Percentiles rank a stretch among this genome's conserved stretches.
Conservation (phyloP, 1,139 yeast species). For the Hemisphaericaspora subhashii region DNA sequence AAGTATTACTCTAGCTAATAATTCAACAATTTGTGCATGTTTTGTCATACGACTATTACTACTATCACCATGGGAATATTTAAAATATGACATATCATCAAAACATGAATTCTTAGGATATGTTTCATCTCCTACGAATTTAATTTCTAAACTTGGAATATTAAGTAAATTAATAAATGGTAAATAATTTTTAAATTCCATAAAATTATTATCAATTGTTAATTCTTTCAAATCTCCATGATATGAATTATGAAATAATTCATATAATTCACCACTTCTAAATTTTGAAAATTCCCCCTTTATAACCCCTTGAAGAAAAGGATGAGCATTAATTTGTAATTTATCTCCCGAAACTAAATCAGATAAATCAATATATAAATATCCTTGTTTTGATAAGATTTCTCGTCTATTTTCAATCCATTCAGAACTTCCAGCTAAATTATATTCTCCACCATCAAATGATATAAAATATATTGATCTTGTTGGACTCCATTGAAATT, state of each 20-base stretch:
- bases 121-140: slow-evolving; percentile 31
- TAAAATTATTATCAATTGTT: slow-evolving; percentile 37
- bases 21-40: slow-evolving; percentile 58
- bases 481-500: slow-evolving; percentile 79
- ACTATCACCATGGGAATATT: slow-evolving; percentile 44
- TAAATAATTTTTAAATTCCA: slow-evolving; percentile 62
- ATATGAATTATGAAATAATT: slow-evolving; percentile 21
- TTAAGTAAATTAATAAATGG: slow-evolving; percentile 69
- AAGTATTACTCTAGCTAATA: slow-evolving; percentile 54
- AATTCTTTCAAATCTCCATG: no score
- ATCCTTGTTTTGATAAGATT: slow-evolving; percentile 59
- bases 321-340: slow-evolving; percentile 63
- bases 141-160: slow-evolving; percentile 66
- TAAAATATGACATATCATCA: slow-evolving; percentile 71
- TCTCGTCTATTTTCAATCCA: slow-evolving; percentile 64
- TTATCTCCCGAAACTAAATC: slow-evolving; percentile 67
- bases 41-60: slow-evolving; percentile 59
- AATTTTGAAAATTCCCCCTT: slow-evolving; percentile 42
- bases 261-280: slow-evolving; percentile 20
- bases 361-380: slow-evolving; percentile 74
- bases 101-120: slow-evolving; percentile 64
- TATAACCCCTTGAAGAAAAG: slow-evolving; percentile 54
- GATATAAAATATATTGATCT: slow-evolving; percentile 82
- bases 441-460: slow-evolving; percentile 83
- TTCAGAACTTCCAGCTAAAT: slow-evolving; percentile 81